Evolutionary conservation across 495 filamentous ascomycete species (phyloP), one percentile per base, ranked within the genome.

Genomic region (Talaromyces ruber): DNA sequence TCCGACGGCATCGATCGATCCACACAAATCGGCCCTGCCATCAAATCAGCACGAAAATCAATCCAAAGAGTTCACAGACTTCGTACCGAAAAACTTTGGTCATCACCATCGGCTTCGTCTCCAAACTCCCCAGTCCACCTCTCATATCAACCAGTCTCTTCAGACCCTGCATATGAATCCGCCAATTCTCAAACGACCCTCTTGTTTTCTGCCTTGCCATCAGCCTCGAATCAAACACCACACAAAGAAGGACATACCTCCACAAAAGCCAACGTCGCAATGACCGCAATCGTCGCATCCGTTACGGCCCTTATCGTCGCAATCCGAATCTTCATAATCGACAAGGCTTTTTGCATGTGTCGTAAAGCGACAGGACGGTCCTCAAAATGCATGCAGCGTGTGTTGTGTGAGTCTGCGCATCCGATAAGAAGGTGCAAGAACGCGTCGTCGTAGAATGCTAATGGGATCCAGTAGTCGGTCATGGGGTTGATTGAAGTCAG

Each of bases 111-210:
- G 52, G 47, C 21, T 70, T 71, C 1, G 64, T 47, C 8, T 9
- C 52, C 16, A 76, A 64, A 11, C 61, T 64, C 25, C 4, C 14
- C 2, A 76, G 21, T 1, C 74, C 77, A 5, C 76, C 77, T 37
- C 76, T 71, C 1, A 79, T 51, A 30, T 66, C 30, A 37, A 77
- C 67, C 1, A 80, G 68, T 18, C 71, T 68, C 32, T 62, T 65
- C 29, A 78, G 64, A 4, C 75, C 76, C 12, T 68, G 45, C 34
- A 74, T 55, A 60, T 79, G 77, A 21, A 56, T 62, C 11, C 22
- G 30, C 57, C 57, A 59, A 39, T 59, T 34, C 9, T 39, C 57
- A 34, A 39, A 39, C 24, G 37, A 34, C 3, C 57, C 57, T 12
- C 57, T 34, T 0, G 22, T 24, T 47, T 59, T 59, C 57, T 59